Percentiles rank a stretch among this genome's conserved stretches.
Evolutionary conservation across 2,329 filamentous ascomycete species (phyloP).

Genomic region (Aspergillus tubingensis): DNA sequence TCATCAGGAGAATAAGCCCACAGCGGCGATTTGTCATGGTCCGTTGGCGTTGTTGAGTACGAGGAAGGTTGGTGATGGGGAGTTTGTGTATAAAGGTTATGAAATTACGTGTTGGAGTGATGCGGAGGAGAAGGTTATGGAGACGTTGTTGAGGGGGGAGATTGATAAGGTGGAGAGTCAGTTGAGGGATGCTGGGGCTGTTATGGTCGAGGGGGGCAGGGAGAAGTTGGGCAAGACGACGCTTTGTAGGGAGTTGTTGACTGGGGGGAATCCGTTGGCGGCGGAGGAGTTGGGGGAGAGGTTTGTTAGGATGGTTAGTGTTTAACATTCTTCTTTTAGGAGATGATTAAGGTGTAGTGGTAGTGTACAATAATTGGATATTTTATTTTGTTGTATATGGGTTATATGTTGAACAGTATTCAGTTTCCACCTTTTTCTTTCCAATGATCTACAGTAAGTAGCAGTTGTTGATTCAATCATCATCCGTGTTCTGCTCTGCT

Average conservation of each 20-base stretch:
- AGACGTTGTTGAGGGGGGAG: conserved; percentile 47
- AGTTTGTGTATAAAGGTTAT: conserved; percentile 50
- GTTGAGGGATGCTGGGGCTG: conserved; percentile 43
- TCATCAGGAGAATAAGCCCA: conserved; percentile 45
- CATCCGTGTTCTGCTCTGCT: neutral
- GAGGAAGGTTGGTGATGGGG: conserved; percentile 37
- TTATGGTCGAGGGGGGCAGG: conserved; percentile 46
- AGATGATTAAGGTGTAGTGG: neutral
- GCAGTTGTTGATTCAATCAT: neutral
- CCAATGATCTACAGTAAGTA: neutral
- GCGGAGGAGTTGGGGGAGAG: conserved; percentile 35
- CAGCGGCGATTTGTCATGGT: conserved; percentile 51
- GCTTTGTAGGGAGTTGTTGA: conserved; percentile 45
- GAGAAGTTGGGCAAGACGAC: conserved; percentile 47
- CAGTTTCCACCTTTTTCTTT: too few species aligned
- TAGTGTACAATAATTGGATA: neutral
- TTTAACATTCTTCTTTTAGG: conserved; percentile 4
- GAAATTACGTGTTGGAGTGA: conserved; percentile 50
- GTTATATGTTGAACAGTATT: neutral
- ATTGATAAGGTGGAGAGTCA: conserved; percentile 46
- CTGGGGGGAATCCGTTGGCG: conserved; percentile 37
- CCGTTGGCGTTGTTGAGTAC: conserved; percentile 50
- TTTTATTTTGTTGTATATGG: neutral
- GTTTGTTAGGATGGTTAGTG: conserved; percentile 37
- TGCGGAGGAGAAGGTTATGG: conserved; percentile 50